phyloP scores from a whole-genome alignment of 345 rosid species.

The Eucalyptus dawsonii region DNA sequence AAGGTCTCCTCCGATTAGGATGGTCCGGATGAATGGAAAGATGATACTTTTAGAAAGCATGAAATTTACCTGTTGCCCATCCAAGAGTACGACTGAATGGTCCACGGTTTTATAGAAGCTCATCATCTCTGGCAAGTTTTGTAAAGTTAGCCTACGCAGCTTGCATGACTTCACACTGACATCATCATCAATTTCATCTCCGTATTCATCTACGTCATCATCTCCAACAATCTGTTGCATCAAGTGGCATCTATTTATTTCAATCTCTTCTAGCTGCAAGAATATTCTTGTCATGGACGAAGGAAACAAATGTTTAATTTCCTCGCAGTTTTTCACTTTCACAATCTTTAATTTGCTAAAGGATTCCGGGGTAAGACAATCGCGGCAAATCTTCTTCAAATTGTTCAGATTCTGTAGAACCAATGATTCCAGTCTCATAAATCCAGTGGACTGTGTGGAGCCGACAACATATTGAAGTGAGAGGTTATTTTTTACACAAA shows the following conservation, averaged over 20 bases:
- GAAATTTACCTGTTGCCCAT: not conserved
- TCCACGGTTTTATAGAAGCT: rapidly evolving
- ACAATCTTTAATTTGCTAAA: too few relatives aligned
- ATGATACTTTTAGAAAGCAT: too few relatives aligned
- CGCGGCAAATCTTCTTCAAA: rapidly evolving
- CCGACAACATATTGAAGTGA: rapidly evolving
- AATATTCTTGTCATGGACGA: rapidly evolving
- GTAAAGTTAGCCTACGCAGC: too few relatives aligned
- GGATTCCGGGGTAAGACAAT: rapidly evolving
- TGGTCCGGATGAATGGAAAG: not conserved
- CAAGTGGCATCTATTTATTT: not conserved
- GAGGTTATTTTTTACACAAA: too few relatives aligned
- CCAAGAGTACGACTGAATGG: rapidly evolving
- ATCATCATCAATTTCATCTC: too few relatives aligned
- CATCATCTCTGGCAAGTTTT: too few relatives aligned
- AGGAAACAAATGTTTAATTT: too few relatives aligned
- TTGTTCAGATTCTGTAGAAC: rapidly evolving
- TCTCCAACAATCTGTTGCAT: rapidly evolving
- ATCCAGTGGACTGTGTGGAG: too few relatives aligned
- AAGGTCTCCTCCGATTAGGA: not conserved
- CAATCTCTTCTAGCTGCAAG: too few relatives aligned
- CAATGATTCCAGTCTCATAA: too few relatives aligned
- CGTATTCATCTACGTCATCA: rapidly evolving
- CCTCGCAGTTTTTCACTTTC: rapidly evolving
- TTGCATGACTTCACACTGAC: rapidly evolving